Evolutionary conservation across 208 protist species (phyloP).

Genomic region (Leishmania martiniquensis): DNA sequence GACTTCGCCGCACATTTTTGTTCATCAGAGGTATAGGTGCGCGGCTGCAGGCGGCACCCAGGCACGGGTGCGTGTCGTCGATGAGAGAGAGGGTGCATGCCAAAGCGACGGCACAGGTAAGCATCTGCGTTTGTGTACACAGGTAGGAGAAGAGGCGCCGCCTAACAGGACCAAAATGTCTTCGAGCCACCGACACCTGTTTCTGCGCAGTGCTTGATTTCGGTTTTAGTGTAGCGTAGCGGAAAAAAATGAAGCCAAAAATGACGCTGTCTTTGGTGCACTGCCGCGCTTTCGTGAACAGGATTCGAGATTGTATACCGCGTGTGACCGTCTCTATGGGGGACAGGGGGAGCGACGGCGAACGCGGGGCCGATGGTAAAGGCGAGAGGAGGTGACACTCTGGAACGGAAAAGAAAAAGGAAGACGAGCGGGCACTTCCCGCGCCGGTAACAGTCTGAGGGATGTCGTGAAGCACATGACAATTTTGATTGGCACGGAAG

Average conservation of each 20-base stretch:
- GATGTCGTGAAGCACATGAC: too few species aligned
- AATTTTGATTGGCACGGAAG: too few species aligned
- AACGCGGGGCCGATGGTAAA: too few species aligned
- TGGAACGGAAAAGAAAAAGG: too few species aligned
- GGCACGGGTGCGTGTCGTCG: background rate
- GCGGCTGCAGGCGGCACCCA: background rate
- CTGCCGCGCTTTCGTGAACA: background rate
- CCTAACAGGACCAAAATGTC: background rate
- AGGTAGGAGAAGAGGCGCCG: too few species aligned
- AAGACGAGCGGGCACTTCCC: too few species aligned
- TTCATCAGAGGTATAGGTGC: too few species aligned
- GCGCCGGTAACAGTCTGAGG: too few species aligned
- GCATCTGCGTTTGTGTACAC: background rate
- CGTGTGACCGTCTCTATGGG: background rate
- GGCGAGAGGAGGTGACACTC: too few species aligned
- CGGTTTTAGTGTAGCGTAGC: slow-evolving; percentile 3
- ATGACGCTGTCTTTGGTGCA: background rate
- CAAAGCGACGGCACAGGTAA: too few species aligned
- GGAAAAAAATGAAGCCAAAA: slow-evolving; percentile 22
- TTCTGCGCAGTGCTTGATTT: background rate
- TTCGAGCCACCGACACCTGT: background rate
- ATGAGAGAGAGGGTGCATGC: background rate
- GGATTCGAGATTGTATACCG: background rate
- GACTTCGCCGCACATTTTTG: background rate
- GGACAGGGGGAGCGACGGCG: too few species aligned